Evolutionary conservation across 768 basidiomycete species (phyloP).

Genomic region (Mycena epipterygia): DNA sequence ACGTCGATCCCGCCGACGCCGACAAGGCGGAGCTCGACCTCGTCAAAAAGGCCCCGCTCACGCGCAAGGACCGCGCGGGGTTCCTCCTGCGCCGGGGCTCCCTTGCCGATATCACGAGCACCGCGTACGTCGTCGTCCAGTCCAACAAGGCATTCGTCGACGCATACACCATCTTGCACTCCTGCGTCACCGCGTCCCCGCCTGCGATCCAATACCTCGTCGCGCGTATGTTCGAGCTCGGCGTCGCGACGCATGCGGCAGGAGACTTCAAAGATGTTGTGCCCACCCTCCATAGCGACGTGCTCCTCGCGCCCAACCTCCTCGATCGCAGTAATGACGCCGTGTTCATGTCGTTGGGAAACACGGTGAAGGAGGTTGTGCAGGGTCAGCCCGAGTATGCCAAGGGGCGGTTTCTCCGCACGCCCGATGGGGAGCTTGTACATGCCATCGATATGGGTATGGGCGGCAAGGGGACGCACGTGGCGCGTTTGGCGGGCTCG

Average conservation of each 20-base stretch:
- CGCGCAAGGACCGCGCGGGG: not conserved
- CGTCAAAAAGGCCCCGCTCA: not conserved
- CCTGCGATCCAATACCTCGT: not conserved
- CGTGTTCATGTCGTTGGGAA: not conserved
- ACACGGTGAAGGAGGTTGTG: not conserved
- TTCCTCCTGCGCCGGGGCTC: not conserved
- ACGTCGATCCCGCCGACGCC: not conserved
- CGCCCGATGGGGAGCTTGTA: not conserved
- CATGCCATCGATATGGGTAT: constrained; percentile 1
- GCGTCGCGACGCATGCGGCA: not conserved
- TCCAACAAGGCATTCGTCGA: constrained; percentile 1
- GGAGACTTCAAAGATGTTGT: not conserved
- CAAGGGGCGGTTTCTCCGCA: constrained; percentile 1
- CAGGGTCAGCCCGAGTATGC: not conserved
- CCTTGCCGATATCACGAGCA: not conserved
- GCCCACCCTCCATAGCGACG: not conserved
- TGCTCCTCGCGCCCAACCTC: not conserved
- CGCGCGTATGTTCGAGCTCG: constrained; percentile 4
- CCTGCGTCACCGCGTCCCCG: not conserved
- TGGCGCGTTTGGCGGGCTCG: not conserved
- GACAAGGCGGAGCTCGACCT: not conserved
- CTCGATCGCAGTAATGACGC: not conserved
- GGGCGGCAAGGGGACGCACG: not conserved
- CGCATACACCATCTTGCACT: not conserved
- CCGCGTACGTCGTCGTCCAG: not conserved